Base-by-base conservation (phyloP, 78 protist genomes). In the Dictyostelium purpureum region DNA sequence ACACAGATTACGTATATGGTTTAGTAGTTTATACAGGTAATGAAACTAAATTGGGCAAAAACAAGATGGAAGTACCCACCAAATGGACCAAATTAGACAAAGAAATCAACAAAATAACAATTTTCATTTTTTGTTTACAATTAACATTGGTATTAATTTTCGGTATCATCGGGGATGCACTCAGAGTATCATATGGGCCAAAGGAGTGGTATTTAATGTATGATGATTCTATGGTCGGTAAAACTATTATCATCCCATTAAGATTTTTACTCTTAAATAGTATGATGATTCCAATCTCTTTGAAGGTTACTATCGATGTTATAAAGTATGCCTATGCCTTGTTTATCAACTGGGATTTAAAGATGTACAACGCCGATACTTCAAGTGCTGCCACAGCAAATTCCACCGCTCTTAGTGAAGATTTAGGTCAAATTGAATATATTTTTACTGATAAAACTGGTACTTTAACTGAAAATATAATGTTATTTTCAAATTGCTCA, bases 391-490 rank as follows among this genome's bases (percentile, higher is more conserved):
- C 96, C 9, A 75, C 38, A 12, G 96, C 96, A 31, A 78, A 80
- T 52, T 92, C 63, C 74, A 94, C 98, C 0, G 82, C 96, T 2
- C 87, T 98, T 5, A 43, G 80, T n/a, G 99, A 98, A 70, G 99
- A 98, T 66, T 61, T 98, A 1, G 99, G 98, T 18, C 97, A 90
- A n/a, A 59, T 97, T 21, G 94, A 96, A 54, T 88, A 90, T 74
- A 26, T 97, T 6, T 79, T 97, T 16, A 75, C 97, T n/a, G 99
- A 97, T 81, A 97, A 96, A 90, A 96, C 97, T 28, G 97, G 97
- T 26, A 96, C 97, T 2, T 69, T 96, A 11, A 96, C 97, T 21
- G 94, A 77, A 37, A 96, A 96, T 28, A 78, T 81, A 4, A 96
- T 96, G 97, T 56, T 75, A 24, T 91, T 96, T 54, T 26, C 71